These are phyloP conservation scores for Austroboletus eburneus DNA, from an alignment of 768 basidiomycete genomes.

Conservation along the genomic window DNA sequence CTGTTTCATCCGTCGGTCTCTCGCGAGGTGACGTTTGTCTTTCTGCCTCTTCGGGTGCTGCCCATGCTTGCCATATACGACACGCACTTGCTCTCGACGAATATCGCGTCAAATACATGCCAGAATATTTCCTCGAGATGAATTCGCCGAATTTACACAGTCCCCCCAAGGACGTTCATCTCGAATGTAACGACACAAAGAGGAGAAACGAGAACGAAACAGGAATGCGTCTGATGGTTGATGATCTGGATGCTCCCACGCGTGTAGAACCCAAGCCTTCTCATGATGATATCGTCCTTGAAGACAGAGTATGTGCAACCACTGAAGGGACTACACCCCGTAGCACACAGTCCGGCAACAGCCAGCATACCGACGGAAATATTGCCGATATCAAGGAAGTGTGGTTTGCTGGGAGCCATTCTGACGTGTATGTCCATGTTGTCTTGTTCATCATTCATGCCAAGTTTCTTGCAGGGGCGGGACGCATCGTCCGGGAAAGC, in stretches of 20 bases:
- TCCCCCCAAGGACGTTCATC: constrained; percentile 24
- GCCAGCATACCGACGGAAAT: not conserved
- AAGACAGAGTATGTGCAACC: not conserved
- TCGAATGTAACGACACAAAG: not conserved
- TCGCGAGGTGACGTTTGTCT: constrained; percentile 41
- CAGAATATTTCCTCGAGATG: constrained; percentile 31
- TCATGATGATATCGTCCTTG: not conserved
- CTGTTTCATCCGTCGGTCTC: constrained; percentile 58
- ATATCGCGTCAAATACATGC: constrained; percentile 52
- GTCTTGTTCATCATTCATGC: not conserved
- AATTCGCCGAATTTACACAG: constrained; percentile 17
- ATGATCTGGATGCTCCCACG: not conserved
- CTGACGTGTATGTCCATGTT: constrained; percentile 25
- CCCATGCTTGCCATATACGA: constrained; percentile 51
- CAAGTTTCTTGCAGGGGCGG: constrained; percentile 10
- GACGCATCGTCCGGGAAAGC: constrained; percentile 10
- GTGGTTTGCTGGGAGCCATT: constrained; percentile 52
- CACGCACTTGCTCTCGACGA: constrained; percentile 64
- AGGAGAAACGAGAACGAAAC: not conserved
- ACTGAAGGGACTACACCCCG: not conserved
- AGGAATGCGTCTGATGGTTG: not conserved
- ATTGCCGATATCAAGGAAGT: constrained; percentile 45
- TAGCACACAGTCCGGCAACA: not conserved
- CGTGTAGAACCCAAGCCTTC: constrained; percentile 3
- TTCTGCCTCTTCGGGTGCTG: constrained; percentile 54